Evolutionary conservation across 352 stramenopile species (phyloP), one percentile per base, ranked within the genome.

Genomic region (Globisporangium spiculum): DNA sequence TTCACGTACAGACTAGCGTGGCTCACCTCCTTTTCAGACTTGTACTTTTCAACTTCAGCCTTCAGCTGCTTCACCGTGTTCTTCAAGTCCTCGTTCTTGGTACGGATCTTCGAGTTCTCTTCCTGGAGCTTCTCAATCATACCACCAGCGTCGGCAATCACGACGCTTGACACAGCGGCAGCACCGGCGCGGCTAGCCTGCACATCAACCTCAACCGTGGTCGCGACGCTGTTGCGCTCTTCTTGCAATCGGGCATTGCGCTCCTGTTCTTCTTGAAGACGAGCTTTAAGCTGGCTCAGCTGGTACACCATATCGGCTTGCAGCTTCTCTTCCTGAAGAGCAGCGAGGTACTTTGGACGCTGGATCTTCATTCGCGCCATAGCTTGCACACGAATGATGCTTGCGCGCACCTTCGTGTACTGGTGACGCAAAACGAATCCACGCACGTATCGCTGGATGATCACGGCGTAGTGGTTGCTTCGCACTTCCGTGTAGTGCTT

Each of bases 251-350:
- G 68, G 16, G 84, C 88, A 73, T 91, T 96, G 22, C 88, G 84
- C 44, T 81, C 67, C 58, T 96, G 83, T 62, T 96, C 88, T 70
- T 94, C 85, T 26, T 89, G 81, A 20, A 96, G 72, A 27, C 86
- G 85, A 18, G 88, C 75, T 70, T 96, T 90, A 2, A 96, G 75
- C 62, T 87, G 86, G 26, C 93, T 67, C 16, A 96, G 72, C 65
- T 96, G 89, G 70, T 90, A 95, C 52, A 81, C 75, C 89, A 96
- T 96, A 68, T 96, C 86, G 46, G 86, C 87, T 68, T 96, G 83
- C 60, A 90, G 72, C 69, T 91, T 90, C 72, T 94, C 84, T 48
- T 96, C 87, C 36, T 93, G 73, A 12, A 92, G 75, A 26, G 78
- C 84, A 48, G 82, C 84, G 4, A 89, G 67, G 66, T 88, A 96